A percentile compares a stretch with the other conserved stretches of the same genome.
phyloP scores from a whole-genome alignment of 441 rosid genomes.

The Brassica balearica region DNA sequence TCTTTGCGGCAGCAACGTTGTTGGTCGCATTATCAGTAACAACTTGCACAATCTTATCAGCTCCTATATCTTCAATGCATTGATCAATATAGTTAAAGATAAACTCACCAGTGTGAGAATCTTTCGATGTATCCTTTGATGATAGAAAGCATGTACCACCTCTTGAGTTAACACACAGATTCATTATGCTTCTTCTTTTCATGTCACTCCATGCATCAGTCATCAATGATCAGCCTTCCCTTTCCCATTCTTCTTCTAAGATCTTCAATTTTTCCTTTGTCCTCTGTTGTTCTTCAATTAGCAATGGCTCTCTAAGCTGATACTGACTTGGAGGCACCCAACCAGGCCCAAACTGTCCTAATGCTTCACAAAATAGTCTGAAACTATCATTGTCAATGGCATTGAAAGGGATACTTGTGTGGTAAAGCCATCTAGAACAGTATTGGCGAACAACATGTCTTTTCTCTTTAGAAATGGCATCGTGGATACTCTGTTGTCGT shows the following conservation, averaged over 20 bases:
- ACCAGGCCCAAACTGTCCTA: too few relatives aligned
- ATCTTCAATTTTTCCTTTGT: neutral
- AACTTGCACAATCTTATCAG: neutral
- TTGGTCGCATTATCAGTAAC: too few relatives aligned
- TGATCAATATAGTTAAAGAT: neutral
- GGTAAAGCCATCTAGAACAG: too few relatives aligned
- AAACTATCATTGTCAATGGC: too few relatives aligned
- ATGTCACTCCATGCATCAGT: neutral
- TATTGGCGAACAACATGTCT: too few relatives aligned
- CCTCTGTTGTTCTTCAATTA: neutral
- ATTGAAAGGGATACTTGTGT: too few relatives aligned
- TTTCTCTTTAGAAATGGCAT: too few relatives aligned
- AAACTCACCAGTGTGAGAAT: slow-evolving; percentile 3
- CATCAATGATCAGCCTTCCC: neutral
- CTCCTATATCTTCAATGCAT: neutral
- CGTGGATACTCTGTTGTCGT: neutral
- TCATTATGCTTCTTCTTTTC: neutral
- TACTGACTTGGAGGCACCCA: too few relatives aligned
- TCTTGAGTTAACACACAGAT: neutral
- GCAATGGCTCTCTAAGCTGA: too few relatives aligned
- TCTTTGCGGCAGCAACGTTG: too few relatives aligned
- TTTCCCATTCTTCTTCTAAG: neutral
- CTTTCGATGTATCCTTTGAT: neutral
- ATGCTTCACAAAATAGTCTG: too few relatives aligned
- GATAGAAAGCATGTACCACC: neutral